Evolutionary conservation across 805 yeast species (phyloP).

Genomic region (Lachancea mirantina): DNA sequence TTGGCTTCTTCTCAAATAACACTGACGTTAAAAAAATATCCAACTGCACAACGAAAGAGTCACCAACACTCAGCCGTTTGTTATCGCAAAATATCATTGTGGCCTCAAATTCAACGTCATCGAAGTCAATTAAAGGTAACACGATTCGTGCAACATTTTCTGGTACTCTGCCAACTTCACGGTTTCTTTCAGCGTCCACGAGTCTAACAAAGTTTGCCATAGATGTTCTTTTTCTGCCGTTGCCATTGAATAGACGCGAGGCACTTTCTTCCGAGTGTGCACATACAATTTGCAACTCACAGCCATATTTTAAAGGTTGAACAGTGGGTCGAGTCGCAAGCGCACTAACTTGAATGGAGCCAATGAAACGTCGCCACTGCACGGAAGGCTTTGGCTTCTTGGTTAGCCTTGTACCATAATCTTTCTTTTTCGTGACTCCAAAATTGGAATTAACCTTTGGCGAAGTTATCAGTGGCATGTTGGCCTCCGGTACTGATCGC

Average conservation of each 20-base stretch:
- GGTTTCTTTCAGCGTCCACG: constrained; percentile 21
- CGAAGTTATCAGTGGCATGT: not conserved
- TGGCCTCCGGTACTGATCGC: constrained; percentile 1
- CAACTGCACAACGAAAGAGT: constrained; percentile 60
- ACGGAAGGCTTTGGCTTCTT: constrained; percentile 12
- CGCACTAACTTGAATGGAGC: constrained; percentile 52
- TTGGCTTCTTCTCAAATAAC: constrained; percentile 20
- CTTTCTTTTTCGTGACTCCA: constrained; percentile 2
- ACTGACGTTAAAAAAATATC: constrained; percentile 51
- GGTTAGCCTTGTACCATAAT: constrained; percentile 3
- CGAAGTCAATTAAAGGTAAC: constrained; percentile 51
- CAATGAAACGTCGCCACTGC: constrained; percentile 45
- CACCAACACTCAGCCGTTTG: constrained; percentile 59
- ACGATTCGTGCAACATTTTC: constrained; percentile 61
- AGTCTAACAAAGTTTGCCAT: constrained; percentile 32
- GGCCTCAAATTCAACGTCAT: constrained; percentile 48
- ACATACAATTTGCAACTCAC: constrained; percentile 36
- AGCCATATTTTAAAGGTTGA: constrained; percentile 37
- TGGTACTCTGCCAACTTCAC: constrained; percentile 72
- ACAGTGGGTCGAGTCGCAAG: constrained; percentile 67
- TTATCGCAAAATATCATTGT: constrained; percentile 52
- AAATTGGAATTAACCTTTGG: too few relatives aligned
- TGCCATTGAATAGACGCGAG: constrained; percentile 15
- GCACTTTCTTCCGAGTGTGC: constrained; percentile 24
- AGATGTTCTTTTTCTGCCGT: constrained; percentile 18